A percentile compares a stretch with the other conserved stretches of the same genome.
Conservation (phyloP, 2,329 filamentous ascomycete species). For the Colletotrichum gloeosporioides region DNA sequence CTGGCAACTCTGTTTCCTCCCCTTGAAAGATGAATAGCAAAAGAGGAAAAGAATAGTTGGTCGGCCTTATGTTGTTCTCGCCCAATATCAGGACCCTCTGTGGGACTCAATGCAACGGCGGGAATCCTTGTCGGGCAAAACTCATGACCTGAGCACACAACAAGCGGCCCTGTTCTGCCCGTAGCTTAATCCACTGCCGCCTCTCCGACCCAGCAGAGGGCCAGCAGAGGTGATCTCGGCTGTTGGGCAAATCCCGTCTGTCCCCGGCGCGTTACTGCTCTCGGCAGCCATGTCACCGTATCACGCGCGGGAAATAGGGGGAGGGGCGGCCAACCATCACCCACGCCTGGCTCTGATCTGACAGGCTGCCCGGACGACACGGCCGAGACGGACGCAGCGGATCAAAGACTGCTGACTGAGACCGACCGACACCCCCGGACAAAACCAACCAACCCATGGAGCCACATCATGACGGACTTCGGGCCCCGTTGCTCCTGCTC, state of each 20-base stretch:
- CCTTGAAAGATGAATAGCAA: neutral
- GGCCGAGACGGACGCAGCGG: conserved; percentile 8
- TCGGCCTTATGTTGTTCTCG: neutral
- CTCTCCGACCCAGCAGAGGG: neutral
- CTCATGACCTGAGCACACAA: neutral
- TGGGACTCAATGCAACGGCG: neutral
- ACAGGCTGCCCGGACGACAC: conserved; percentile 9
- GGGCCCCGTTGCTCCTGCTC: neutral
- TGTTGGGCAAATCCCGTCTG: conserved; percentile 9
- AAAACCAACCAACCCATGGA: neutral
- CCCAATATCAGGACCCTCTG: neutral
- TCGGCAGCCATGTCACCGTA: neutral
- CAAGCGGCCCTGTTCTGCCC: neutral
- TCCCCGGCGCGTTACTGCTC: conserved; percentile 2
- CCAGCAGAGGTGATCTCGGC: conserved; percentile 4
- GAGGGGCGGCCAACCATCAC: neutral
- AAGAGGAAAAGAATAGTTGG: neutral
- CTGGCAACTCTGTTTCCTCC: neutral
- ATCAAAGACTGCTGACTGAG: neutral
- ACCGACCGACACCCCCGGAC: neutral
- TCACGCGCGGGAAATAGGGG: conserved; percentile 9
- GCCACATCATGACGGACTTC: neutral
- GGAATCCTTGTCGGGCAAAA: neutral
- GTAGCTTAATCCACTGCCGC: neutral
- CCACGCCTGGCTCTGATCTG: neutral